Base-by-base conservation (phyloP, 2,329 filamentous ascomycete species). In the Colletotrichum trifolii region DNA sequence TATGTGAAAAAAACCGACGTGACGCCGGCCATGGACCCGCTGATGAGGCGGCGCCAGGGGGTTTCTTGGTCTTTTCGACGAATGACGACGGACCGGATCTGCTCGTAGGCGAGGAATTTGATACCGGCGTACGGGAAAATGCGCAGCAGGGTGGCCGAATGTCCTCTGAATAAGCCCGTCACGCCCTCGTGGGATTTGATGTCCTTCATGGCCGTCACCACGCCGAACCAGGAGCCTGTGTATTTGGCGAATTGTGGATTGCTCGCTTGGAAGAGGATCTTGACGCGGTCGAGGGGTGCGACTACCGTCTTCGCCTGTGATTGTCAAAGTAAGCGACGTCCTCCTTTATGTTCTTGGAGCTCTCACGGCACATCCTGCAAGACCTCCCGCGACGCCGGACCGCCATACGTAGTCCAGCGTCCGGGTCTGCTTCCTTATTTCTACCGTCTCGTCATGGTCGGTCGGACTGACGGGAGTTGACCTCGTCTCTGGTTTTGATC, bases 121-220 rank as follows among this genome's bases (percentile, higher is more conserved):
- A 98, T 97, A 49, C 92, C 95, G 13, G 95, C 96, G 77, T 99
- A 99, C 6, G 96, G 96, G 72, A 98, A 99, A 68, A 99, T 97
- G 69, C 96, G 90, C 56, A 98, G 84, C 3, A 99, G 83, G 0
- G 96, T 99, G 3, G 94, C 96, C 4, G 94, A 97, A 77, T 99
- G 96, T 7, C 96, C 96, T 56, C 96, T 91, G 79, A 94, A 99
- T 7, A 99, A 84, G 1, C 96, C 96, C 10, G 83, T 76, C 2
- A 86, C 69, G 42, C 96, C 96, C 68, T 96, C 91, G 49, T 87
- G 82, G 33, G 77, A 80, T 72, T 96, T 92, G 68, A 99, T 98
- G 72, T 94, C 91, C 70, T 87, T 86, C 78, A 98, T 91, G 34
- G 96, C 94, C 15, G 85, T 85, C n/a, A 87, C 86, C 17, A 97